Percentiles rank a stretch among this genome's conserved stretches.
Conservation (phyloP, 371 early-diverging fungal species). For the Phascolomyces articulosus region DNA sequence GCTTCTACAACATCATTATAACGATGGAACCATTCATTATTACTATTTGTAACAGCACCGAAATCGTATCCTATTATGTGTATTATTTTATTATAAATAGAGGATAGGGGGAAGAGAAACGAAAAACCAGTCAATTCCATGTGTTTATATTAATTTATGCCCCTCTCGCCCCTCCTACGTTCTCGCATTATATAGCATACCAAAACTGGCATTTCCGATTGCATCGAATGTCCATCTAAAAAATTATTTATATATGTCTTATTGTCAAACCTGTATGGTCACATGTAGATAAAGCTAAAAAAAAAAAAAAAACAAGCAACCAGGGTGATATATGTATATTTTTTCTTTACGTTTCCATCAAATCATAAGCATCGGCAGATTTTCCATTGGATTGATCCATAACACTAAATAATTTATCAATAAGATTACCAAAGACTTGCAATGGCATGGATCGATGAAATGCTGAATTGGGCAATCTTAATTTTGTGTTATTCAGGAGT, state of each 20-base stretch:
- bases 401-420: slow-evolving; percentile 20
- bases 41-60: slow-evolving; percentile 11
- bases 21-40: slow-evolving; percentile 11
- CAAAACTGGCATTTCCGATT: slow-evolving; percentile 40
- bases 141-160: too few relatives aligned
- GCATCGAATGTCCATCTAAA: slow-evolving; percentile 36
- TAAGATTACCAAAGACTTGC: slow-evolving; percentile 28
- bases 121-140: not conserved
- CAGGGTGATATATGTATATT: too few relatives aligned
- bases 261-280: too few relatives aligned
- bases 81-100: too few relatives aligned
- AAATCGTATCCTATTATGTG: slow-evolving; percentile 23
- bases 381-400: not conserved
- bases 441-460: slow-evolving; percentile 46
- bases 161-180: too few relatives aligned
- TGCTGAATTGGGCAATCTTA: slow-evolving; percentile 37
- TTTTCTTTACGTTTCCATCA: slow-evolving; percentile 9
- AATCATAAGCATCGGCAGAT: slow-evolving; percentile 16
- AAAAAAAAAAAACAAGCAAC: too few relatives aligned
- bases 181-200: slow-evolving; percentile 13
- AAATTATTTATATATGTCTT: too few relatives aligned
- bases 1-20: slow-evolving; percentile 17
- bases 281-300: too few relatives aligned
- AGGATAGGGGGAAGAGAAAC: too few relatives aligned
- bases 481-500: not conserved